Conservation (phyloP, 305 asterid species). For the Plantago coronopus region DNA sequence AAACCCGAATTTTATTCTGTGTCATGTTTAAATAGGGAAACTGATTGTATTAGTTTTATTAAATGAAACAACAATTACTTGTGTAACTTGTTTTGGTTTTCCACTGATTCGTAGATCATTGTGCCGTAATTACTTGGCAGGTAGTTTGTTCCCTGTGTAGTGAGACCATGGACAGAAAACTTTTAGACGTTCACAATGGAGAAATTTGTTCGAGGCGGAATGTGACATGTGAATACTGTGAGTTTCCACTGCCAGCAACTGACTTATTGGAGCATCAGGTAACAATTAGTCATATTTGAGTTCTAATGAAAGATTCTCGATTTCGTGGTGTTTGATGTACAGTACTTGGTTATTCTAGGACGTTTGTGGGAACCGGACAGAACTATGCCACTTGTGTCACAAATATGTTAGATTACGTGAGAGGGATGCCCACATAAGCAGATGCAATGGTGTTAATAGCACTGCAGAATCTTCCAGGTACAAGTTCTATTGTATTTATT, state of each 20-base stretch:
- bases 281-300: background rate
- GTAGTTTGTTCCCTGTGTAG: slow-evolving; percentile 93
- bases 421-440: slow-evolving; percentile 63
- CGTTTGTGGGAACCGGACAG: slow-evolving; percentile 97
- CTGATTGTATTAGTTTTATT: no score
- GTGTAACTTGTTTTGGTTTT: background rate
- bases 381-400: slow-evolving; percentile 68
- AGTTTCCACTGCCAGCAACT: slow-evolving; percentile 94
- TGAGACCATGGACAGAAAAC: slow-evolving; percentile 86
- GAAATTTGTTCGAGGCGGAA: slow-evolving; percentile 90
- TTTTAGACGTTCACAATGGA: slow-evolving; percentile 78
- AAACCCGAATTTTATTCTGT: no score
- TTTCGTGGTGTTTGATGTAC: background rate
- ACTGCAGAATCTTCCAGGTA: slow-evolving; percentile 11
- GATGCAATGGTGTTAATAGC: slow-evolving; percentile 44
- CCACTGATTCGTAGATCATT: background rate
- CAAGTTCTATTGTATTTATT: background rate
- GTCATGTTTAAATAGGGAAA: no score
- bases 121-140: slow-evolving; percentile 51
- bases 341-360: slow-evolving; percentile 44
- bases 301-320: slow-evolving; percentile 15
- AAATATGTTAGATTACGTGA: slow-evolving; percentile 86
- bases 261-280: slow-evolving; percentile 71
- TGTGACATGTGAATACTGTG: slow-evolving; percentile 91
- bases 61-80: background rate